Base-by-base conservation (phyloP, 2,329 filamentous ascomycete species). In the Paracoccidioides lutzii region DNA sequence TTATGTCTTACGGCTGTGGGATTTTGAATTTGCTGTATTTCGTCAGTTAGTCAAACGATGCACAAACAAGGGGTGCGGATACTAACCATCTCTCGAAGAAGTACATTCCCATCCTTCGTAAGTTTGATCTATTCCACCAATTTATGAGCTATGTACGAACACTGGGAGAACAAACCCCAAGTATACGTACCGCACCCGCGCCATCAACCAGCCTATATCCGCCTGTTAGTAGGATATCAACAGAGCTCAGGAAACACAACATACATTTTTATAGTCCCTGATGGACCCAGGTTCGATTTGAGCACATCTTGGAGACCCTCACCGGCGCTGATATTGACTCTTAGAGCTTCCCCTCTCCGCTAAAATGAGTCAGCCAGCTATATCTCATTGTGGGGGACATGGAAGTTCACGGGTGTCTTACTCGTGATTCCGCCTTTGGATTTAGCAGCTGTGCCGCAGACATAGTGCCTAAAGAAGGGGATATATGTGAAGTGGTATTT, bases 391-490 rank as follows among this genome's bases (percentile, higher is more conserved):
- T 58, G 58, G 59, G 41, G 38, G 50, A 32, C 5, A 28, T 15
- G 46, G 54, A 50, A 55, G 53, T 10, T 33, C 10, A 28, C 4
- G 33, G 46, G 41, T 15, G 46, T 8, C 87, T 67, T 79, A 94
- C 90, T 76, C 93, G 85, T 66, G 90, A 96, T 78, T 98, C 93
- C 68, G 93, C 93, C 80, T 98, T 98, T 60, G 93, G 93, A 75
- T 98, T 98, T 63, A 98, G 85, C 68, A 98, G 84, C 78, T 97
- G 91, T 69, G 93, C 90, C 65, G 93, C 93, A 76, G 90, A 97
- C 93, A 97, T 97, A 54, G 65, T 65, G 65, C 65, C 63, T 62
- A 57, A 52, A 55, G 54, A 56, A 63, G 65, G 57, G 55, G 65
- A 22, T 1, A 60, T 53, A 59, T 48, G 12, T 61, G 55, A 59